Evolutionary conservation across 106 monocot species (phyloP).

Genomic region (Acanthochlamys bracteata): DNA sequence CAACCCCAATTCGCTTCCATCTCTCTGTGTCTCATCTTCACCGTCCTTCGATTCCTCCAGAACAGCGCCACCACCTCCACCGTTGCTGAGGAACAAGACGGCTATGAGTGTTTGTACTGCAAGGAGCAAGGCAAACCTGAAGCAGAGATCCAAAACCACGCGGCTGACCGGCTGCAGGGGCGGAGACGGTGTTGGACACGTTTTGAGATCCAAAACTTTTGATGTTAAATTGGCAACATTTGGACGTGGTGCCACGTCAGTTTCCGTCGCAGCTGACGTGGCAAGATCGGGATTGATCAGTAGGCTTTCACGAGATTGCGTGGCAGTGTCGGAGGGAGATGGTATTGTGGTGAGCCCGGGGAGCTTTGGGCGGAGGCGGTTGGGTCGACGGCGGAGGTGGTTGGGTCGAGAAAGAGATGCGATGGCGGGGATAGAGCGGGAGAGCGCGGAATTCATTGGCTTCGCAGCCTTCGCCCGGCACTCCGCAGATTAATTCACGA

Average conservation of each 20-base stretch:
- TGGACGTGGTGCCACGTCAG: too few relatives aligned
- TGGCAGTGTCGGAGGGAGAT: not conserved
- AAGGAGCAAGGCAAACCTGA: constrained; percentile 23
- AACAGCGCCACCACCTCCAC: not conserved
- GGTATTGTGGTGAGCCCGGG: not conserved
- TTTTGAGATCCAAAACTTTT: too few relatives aligned
- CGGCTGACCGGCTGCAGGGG: constrained; percentile 1
- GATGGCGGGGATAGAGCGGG: not conserved
- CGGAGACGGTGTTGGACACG: too few relatives aligned
- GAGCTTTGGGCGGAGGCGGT: constrained; percentile 41
- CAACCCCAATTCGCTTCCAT: not conserved
- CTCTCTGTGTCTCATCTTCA: not conserved
- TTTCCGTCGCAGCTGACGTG: too few relatives aligned
- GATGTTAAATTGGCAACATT: too few relatives aligned
- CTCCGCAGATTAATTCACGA: too few relatives aligned
- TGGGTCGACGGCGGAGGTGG: constrained; percentile 9
- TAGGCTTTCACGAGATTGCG: not conserved
- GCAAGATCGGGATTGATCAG: not conserved
- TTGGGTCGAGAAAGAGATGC: not conserved
- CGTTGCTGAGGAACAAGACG: constrained; percentile 29
- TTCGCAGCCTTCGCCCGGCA: too few relatives aligned
- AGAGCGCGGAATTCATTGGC: too few relatives aligned
- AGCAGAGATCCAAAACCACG: constrained; percentile 10
- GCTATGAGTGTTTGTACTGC: constrained; percentile 25
- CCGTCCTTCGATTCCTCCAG: not conserved